These are phyloP conservation scores for Ceratocystiopsis brevicomis DNA, from an alignment of 2,329 filamentous ascomycete species.

Conservation along the genomic window DNA sequence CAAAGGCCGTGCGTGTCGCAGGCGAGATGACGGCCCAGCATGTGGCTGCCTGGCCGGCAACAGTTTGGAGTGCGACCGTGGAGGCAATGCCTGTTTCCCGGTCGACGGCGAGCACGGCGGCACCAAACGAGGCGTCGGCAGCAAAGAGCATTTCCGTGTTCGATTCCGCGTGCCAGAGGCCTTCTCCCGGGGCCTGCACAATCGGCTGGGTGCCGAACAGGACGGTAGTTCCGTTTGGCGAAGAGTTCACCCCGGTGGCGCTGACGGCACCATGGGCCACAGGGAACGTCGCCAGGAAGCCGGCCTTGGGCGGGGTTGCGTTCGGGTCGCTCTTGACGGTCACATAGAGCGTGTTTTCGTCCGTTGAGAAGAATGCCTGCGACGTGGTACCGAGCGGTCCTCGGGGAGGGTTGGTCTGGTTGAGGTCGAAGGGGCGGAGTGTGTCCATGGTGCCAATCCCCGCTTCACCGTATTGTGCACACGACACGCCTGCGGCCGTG, in stretches of 20 bases:
- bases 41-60: conserved; percentile 33
- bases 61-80: conserved; percentile 17
- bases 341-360: conserved; percentile 30
- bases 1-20: conserved; percentile 31
- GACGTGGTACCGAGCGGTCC: conserved; percentile 41
- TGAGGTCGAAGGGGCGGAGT: conserved; percentile 27
- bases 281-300: conserved; percentile 33
- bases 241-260: too few species aligned
- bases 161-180: conserved; percentile 39
- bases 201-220: not conserved
- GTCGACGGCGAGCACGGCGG: conserved; percentile 24
- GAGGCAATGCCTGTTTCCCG: conserved; percentile 16
- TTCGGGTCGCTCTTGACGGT: conserved; percentile 42
- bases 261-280: conserved; percentile 13
- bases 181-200: conserved; percentile 16
- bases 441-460: conserved; percentile 26
- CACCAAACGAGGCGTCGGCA: conserved; percentile 40
- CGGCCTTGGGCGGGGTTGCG: conserved; percentile 27
- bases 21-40: conserved; percentile 38
- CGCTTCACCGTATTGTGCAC: conserved; percentile 18
- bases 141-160: conserved; percentile 27
- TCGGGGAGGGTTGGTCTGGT: conserved; percentile 36
- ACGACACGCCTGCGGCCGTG: conserved; percentile 24
- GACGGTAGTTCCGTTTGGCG: conserved; percentile 1
- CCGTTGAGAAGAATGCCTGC: conserved; percentile 38